Conservation (phyloP, 2,329 filamentous ascomycete genomes). For the Pseudohalonectria lignicola region DNA sequence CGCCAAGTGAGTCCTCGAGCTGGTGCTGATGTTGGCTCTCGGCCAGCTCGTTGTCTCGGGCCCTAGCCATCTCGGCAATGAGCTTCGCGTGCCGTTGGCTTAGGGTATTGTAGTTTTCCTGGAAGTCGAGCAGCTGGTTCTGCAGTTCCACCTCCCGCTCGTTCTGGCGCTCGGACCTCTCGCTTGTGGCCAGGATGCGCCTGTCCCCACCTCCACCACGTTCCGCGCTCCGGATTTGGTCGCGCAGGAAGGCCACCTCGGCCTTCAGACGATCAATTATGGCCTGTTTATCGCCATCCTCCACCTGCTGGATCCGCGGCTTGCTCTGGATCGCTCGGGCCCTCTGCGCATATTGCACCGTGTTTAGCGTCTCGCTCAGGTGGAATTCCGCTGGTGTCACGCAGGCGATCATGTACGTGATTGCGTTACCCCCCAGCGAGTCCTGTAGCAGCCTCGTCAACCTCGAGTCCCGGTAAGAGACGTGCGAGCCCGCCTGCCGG, state of each 20-base stretch:
- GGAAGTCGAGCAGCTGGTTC: conserved; percentile 81
- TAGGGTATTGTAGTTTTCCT: conserved; percentile 88
- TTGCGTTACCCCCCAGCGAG: conserved; percentile 90
- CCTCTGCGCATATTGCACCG: conserved; percentile 91
- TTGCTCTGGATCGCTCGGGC: conserved; percentile 96
- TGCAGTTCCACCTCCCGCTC: conserved; percentile 85
- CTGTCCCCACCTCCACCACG: conserved; percentile 43
- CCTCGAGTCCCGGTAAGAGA: conserved; percentile 97
- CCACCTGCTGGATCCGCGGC: conserved; percentile 86
- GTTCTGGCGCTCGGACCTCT: conserved; percentile 67
- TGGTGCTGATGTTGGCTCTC: conserved; percentile 47
- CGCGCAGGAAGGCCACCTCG: conserved; percentile 84
- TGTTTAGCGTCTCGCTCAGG: conserved; percentile 93
- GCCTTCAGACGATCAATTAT: conserved; percentile 88
- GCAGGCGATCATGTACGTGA: conserved; percentile 99
- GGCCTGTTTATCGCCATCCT: conserved; percentile 89
- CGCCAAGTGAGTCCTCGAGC: conserved; percentile 54
- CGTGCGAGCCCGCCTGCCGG: conserved; percentile 74
- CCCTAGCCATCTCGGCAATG: conserved; percentile 85
- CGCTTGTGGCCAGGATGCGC: conserved; percentile 45
- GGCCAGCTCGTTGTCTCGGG: conserved; percentile 56
- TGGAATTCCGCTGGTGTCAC: conserved; percentile 96
- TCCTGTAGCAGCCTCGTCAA: conserved; percentile 92
- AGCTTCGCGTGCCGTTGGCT: conserved; percentile 91
- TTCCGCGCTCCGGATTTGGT: conserved; percentile 84